These are phyloP conservation scores for Tolypocladium sp. DNA, from an alignment of 2,329 filamentous ascomycete genomes.

Conservation along the genomic window DNA sequence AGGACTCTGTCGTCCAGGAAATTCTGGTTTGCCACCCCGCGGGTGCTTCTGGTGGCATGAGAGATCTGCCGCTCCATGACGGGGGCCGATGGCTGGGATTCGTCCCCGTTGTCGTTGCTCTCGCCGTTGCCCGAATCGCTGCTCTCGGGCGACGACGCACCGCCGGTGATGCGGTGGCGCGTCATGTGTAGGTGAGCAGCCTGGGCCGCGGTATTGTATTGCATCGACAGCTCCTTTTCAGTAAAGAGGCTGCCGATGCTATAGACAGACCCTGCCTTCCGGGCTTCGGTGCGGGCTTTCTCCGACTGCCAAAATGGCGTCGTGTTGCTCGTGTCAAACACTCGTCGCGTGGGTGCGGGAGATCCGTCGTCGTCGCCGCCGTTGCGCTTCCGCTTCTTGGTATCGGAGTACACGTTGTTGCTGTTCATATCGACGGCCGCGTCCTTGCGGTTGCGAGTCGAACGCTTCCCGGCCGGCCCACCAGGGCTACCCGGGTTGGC, in stretches of 20 bases:
- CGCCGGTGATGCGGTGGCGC: slow-evolving; percentile 45
- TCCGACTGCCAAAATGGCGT: slow-evolving; percentile 57
- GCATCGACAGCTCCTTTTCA: slow-evolving; percentile 58
- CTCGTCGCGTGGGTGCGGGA: slow-evolving; percentile 47
- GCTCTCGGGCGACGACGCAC: slow-evolving; percentile 39
- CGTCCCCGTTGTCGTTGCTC: slow-evolving; percentile 39
- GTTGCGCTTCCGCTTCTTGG: slow-evolving; percentile 55
- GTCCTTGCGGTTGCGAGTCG: slow-evolving; percentile 51
- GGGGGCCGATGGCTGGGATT: slow-evolving; percentile 37
- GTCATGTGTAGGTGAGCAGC: slow-evolving; percentile 54
- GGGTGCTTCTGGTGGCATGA: slow-evolving; percentile 54
- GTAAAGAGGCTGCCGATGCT: slow-evolving; percentile 64
- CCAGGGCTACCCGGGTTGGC: slow-evolving; percentile 56
- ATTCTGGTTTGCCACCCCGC: slow-evolving; percentile 43
- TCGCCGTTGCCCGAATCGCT: slow-evolving; percentile 45
- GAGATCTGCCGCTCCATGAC: slow-evolving; percentile 56
- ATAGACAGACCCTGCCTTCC: slow-evolving; percentile 51
- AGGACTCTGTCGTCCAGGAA: slow-evolving; percentile 48
- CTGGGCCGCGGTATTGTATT: slow-evolving; percentile 53
- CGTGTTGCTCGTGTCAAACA: slow-evolving; percentile 45
- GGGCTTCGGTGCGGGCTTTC: slow-evolving; percentile 41
- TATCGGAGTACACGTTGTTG: slow-evolving; percentile 41
- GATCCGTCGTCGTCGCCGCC: slow-evolving; percentile 53
- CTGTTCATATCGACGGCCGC: slow-evolving; percentile 36
- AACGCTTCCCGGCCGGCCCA: slow-evolving; percentile 53